Evolutionary conservation across 1,139 yeast species (phyloP).

Genomic region (Kazachstania sp.): DNA sequence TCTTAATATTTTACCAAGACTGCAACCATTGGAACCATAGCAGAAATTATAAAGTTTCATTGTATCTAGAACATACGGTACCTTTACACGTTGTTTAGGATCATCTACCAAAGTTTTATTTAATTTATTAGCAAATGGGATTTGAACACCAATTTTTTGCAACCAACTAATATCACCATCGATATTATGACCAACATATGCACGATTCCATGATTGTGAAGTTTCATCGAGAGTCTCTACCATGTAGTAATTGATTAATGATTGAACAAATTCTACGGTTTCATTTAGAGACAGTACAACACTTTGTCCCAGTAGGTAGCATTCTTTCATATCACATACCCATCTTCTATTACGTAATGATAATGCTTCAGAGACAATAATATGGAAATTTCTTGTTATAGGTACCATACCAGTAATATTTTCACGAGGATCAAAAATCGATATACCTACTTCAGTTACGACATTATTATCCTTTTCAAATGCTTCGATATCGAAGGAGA

Average conservation of each 20-base stretch:
- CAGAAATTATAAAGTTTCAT: slow-evolving; percentile 40
- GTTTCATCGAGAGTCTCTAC: slow-evolving; percentile 13
- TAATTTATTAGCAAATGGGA: slow-evolving; percentile 33
- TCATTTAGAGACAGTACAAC: slow-evolving; percentile 35
- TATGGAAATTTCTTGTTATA: slow-evolving; percentile 40
- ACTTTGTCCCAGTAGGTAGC: slow-evolving; percentile 50
- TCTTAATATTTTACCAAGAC: slow-evolving; percentile 45
- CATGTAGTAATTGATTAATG: slow-evolving; percentile 40
- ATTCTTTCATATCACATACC: slow-evolving; percentile 54
- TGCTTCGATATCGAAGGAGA: slow-evolving; percentile 63
- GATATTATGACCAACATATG: slow-evolving; percentile 62
- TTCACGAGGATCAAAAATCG: slow-evolving; percentile 53
- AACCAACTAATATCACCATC: slow-evolving; percentile 54
- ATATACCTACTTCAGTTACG: slow-evolving; percentile 62
- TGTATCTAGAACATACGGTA: slow-evolving; percentile 41
- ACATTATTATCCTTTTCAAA: slow-evolving; percentile 41
- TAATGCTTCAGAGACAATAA: slow-evolving; percentile 45
- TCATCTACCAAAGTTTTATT: not conserved
- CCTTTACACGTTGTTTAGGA: not conserved
- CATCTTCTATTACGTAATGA: slow-evolving; percentile 44
- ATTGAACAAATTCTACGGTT: slow-evolving; percentile 37
- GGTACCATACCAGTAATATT: slow-evolving; percentile 24
- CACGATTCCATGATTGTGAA: slow-evolving; percentile 26
- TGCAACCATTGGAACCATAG: slow-evolving; percentile 38
- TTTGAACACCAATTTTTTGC: slow-evolving; percentile 37